Evolutionary conservation across 2,329 filamentous ascomycete genomes (phyloP).

Genomic region (Fonsecaea nubica): DNA sequence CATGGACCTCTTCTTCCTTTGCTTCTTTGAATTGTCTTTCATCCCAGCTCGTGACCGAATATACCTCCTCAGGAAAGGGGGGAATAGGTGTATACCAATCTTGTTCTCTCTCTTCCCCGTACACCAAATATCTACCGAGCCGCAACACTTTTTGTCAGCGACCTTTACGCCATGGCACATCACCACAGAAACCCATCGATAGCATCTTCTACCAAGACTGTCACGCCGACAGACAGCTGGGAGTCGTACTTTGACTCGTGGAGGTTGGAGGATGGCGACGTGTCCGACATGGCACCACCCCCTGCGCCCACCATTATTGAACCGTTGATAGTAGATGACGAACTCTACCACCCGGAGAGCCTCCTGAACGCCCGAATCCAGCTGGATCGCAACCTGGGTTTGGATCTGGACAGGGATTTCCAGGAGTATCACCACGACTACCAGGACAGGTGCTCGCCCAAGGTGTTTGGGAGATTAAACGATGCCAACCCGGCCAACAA

Average conservation of each 20-base stretch:
- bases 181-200: slow-evolving; percentile 14
- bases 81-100: slow-evolving; percentile 2
- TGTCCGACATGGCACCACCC: slow-evolving; percentile 15
- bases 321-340: slow-evolving; percentile 34
- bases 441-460: slow-evolving; percentile 19
- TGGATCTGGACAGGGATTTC: slow-evolving; percentile 21
- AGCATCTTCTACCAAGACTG: slow-evolving; percentile 18
- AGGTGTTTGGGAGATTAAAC: slow-evolving; percentile 19
- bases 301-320: slow-evolving; percentile 18
- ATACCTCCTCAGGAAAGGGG: background rate
- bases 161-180: background rate
- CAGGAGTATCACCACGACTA: slow-evolving; percentile 18
- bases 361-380: slow-evolving; percentile 26
- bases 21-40: background rate
- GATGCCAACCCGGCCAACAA: slow-evolving; percentile 15
- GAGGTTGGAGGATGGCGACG: slow-evolving; percentile 28
- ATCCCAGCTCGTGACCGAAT: background rate
- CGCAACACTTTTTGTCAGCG: background rate
- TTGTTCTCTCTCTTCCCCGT: background rate
- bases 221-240: slow-evolving; percentile 32
- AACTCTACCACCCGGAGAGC: slow-evolving; percentile 28
- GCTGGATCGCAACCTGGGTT: slow-evolving; percentile 29
- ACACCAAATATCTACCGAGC: background rate
- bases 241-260: slow-evolving; percentile 37
- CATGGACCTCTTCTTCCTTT: background rate